Base-by-base conservation (phyloP, 257 asterid species). In the Verbena officinalis region DNA sequence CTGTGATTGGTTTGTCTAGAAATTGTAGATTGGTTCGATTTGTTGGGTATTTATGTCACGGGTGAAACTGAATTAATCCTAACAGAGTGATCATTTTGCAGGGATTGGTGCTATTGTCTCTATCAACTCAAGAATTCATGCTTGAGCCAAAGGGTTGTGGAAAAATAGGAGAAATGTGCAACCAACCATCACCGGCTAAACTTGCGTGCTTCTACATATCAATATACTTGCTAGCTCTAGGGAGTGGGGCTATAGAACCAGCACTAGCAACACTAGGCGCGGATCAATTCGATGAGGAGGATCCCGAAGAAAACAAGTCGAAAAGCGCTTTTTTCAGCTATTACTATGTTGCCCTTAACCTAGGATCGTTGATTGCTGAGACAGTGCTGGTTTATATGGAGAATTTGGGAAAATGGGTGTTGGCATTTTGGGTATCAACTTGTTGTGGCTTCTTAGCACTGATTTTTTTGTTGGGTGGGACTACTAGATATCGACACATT, bases 221-320 rank as follows among this genome's bases (percentile, higher is more conserved):
- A 1, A 64, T 84, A 40, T 89, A 86, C 74, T 60, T 89, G 56
- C 79, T 86, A 40, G 95, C 96, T 48, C 80, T 89, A 6, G 96
- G 96, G 44, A 89, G 96, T 65, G 96, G 96, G 20, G 87, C 95
- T 24, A 89, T 86, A 62, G 96, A 89, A 64, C 96, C 96, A 3
- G 95, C 92, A 63, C 84, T 89, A 9, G 96, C 88, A 3, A 82
- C 95, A 15, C 54, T 89, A 42, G 95, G 96, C 14, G 96, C 96
- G 11, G 95, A 89, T 55, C 96, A 86, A 45, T 89, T 89, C 33
- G 96, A 89, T 12, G 95, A 84, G 71, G 95, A 83, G 44, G 95
- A 84, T 64, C 39, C 78, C 4, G 60, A 84, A 54, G 96, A 84
- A 77, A 86, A 67, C 6, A 77, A 78, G 24, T 83, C 96, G 9